Conservation (phyloP, 1,139 yeast species). For the Suhomyces chickasaworum region DNA sequence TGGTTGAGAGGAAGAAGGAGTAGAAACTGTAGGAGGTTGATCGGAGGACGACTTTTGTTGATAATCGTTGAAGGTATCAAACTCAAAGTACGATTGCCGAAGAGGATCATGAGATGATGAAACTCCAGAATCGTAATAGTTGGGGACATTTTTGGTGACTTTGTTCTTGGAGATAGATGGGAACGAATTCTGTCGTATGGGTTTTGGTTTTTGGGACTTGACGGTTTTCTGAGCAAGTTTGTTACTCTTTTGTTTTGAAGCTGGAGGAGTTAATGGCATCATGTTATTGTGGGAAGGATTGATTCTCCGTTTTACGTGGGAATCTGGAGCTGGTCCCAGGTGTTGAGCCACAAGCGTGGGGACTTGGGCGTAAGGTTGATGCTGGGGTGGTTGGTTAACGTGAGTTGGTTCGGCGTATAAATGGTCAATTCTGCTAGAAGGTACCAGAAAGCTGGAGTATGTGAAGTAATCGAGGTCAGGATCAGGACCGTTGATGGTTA, state of each 20-base stretch:
- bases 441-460: constrained; percentile 10
- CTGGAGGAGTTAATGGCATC: constrained; percentile 10
- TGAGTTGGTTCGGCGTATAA: neutral
- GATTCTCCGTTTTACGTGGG: constrained; percentile 7
- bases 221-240: constrained; percentile 13
- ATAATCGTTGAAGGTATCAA: constrained; percentile 2
- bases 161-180: constrained; percentile 11
- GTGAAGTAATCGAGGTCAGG: constrained; percentile 14
- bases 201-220: constrained; percentile 12
- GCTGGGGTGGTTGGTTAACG: neutral
- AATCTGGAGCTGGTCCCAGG: constrained; percentile 6
- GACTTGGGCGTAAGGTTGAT: neutral
- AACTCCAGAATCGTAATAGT: neutral
- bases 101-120: constrained; percentile 8
- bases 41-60: neutral
- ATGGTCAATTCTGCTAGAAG: constrained; percentile 16
- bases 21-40: neutral
- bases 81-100: constrained; percentile 9
- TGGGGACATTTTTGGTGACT: constrained; percentile 3
- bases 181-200: constrained; percentile 17
- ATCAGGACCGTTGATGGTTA: constrained; percentile 6
- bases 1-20: neutral
- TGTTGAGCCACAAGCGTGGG: constrained; percentile 1
- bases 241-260: constrained; percentile 8
- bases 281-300: constrained; percentile 4